Percentiles rank a stretch among this genome's conserved stretches.
These are phyloP conservation scores for Paraphysoderma sedebokerense DNA, from an alignment of 371 early-diverging fungal genomes.

Conservation along the genomic window DNA sequence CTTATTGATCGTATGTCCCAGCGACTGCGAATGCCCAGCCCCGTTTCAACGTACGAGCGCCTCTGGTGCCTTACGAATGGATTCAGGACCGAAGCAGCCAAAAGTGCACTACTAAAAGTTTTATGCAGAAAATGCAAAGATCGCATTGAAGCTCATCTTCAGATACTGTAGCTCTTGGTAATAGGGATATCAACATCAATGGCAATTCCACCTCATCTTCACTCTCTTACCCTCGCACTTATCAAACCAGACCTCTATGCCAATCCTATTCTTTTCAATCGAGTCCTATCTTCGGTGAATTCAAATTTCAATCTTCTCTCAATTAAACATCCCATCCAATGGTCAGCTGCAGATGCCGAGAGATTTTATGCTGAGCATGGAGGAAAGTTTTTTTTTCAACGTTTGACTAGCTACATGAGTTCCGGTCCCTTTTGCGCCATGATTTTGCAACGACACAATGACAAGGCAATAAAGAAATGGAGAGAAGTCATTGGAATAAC, in stretches of 20 bases:
- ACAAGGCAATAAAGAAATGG: slow-evolving; percentile 42
- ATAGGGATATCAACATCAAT: no score
- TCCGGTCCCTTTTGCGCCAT: not conserved
- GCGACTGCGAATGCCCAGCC: no score
- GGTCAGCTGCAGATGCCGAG: slow-evolving; percentile 37
- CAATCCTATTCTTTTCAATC: slow-evolving; percentile 17
- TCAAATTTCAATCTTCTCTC: not conserved
- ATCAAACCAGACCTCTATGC: slow-evolving; percentile 62
- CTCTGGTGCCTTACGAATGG: no score
- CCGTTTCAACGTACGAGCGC: no score
- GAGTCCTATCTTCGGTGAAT: slow-evolving; percentile 5
- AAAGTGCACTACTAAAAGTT: no score
- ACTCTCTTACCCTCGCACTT: slow-evolving; percentile 49
- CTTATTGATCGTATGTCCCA: no score
- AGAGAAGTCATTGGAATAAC: slow-evolving; percentile 44
- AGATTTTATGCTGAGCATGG: slow-evolving; percentile 45
- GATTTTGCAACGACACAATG: not conserved
- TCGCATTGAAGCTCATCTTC: no score
- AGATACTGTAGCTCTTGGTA: no score
- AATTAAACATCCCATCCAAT: not conserved
- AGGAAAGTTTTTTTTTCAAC: slow-evolving; percentile 45
- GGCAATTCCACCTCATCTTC: no score
- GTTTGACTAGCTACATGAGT: slow-evolving; percentile 48
- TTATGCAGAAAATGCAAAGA: no score
- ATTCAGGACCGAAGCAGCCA: no score